Evolutionary conservation across 2,329 filamentous ascomycete species (phyloP).

Genomic region (Colletotrichum sansevieriae): DNA sequence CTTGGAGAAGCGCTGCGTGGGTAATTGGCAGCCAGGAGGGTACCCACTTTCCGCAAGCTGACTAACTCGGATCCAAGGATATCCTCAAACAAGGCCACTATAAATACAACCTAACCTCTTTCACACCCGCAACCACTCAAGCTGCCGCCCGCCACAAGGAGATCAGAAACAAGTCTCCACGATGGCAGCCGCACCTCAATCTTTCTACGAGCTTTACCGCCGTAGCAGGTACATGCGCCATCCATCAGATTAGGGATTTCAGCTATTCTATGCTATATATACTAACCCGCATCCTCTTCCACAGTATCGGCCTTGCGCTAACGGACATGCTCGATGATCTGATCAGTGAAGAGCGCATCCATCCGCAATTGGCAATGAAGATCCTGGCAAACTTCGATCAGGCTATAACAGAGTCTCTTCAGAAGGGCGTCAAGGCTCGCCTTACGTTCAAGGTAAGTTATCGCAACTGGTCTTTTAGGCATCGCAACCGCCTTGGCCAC

Average conservation of each 20-base stretch:
- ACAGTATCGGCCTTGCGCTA: conserved; percentile 90
- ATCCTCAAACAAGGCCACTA: conserved; percentile 41
- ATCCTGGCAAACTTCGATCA: conserved; percentile 96
- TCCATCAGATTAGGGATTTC: conserved; percentile 48
- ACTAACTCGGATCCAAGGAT: conserved; percentile 46
- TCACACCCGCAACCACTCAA: conserved; percentile 35
- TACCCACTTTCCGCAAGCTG: conserved; percentile 41
- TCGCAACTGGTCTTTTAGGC: background rate
- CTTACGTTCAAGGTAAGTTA: conserved; percentile 89
- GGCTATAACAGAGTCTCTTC: conserved; percentile 89
- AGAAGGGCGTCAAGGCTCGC: conserved; percentile 91
- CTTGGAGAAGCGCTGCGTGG: background rate
- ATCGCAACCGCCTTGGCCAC: too few species aligned
- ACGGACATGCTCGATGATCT: conserved; percentile 98
- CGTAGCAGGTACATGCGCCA: conserved; percentile 85
- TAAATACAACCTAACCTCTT: conserved; percentile 39
- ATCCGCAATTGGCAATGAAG: conserved; percentile 98
- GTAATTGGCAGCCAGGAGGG: background rate
- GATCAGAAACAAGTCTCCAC: conserved; percentile 42
- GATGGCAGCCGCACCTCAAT: conserved; percentile 66
- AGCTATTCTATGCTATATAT: conserved; percentile 43
- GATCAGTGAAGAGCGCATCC: conserved; percentile 94
- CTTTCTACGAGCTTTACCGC: conserved; percentile 95
- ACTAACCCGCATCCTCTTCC: conserved; percentile 40
- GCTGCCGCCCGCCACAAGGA: conserved; percentile 30